Percentiles rank a stretch among this genome's conserved stretches.
These are phyloP conservation scores for Zygoascus flipseniorum DNA, from an alignment of 805 yeast genomes.

Conservation along the genomic window DNA sequence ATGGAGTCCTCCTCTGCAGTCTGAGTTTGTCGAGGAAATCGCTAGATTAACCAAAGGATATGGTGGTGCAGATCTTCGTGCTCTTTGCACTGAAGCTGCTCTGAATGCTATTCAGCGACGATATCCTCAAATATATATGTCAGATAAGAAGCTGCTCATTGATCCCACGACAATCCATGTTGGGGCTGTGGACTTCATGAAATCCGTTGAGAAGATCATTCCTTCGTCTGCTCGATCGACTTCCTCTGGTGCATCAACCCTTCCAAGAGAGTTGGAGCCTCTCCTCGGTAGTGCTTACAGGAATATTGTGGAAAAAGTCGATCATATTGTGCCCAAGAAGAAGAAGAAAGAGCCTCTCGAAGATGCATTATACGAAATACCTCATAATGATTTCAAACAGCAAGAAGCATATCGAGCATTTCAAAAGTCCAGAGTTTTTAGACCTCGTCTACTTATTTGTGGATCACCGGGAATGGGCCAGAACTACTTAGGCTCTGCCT, in stretches of 20 bases:
- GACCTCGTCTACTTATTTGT: slow-evolving; percentile 69
- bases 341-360: slow-evolving; percentile 52
- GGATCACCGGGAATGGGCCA: slow-evolving; percentile 83
- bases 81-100: slow-evolving; percentile 94
- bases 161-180: slow-evolving; percentile 67
- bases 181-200: slow-evolving; percentile 73
- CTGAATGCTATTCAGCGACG: slow-evolving; percentile 82
- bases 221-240: slow-evolving; percentile 90
- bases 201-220: slow-evolving; percentile 75
- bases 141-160: slow-evolving; percentile 63
- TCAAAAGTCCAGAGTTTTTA: slow-evolving; percentile 57
- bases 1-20: slow-evolving; percentile 72
- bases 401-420: slow-evolving; percentile 48
- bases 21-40: slow-evolving; percentile 50
- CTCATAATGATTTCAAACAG: slow-evolving; percentile 58
- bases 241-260: slow-evolving; percentile 61
- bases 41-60: slow-evolving; percentile 86
- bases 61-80: slow-evolving; percentile 96
- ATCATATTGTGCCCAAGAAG: slow-evolving; percentile 51
- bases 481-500: slow-evolving; percentile 72
- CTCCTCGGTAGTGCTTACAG: slow-evolving; percentile 46
- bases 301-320: slow-evolving; percentile 38
- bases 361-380: slow-evolving; percentile 53
- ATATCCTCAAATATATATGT: slow-evolving; percentile 84
- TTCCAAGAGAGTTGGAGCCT: slow-evolving; percentile 66